Conservation (phyloP, 331 rosid species). For the Acacia concinna region DNA sequence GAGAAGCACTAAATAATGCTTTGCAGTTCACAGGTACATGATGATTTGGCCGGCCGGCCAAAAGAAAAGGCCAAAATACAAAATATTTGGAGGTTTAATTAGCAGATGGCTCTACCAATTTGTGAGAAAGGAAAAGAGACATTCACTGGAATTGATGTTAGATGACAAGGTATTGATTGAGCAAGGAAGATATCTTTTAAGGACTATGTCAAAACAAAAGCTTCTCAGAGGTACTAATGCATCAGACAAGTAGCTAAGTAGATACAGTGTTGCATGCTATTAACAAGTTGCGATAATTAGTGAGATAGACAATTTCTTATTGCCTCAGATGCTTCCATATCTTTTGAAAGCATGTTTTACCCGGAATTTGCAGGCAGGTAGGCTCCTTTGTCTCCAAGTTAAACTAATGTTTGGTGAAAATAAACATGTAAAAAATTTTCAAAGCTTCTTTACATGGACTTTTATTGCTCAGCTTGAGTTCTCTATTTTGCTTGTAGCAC, state of each 20-base stretch:
- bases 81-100: conserved; percentile 1
- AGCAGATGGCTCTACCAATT: conserved; percentile 3
- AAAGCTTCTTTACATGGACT: background rate
- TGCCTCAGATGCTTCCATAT: background rate
- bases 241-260: background rate
- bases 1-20: conserved; percentile 27
- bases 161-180: conserved; percentile 17
- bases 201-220: background rate
- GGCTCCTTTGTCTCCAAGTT: background rate
- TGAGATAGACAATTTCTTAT: conserved; percentile 11
- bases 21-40: conserved; percentile 28
- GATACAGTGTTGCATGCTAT: background rate
- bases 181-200: conserved; percentile 5
- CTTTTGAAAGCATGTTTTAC: background rate
- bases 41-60: conserved; percentile 23
- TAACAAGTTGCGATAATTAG: conserved; percentile 19
- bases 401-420: background rate
- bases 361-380: background rate
- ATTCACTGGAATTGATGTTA: background rate
- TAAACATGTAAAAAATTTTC: background rate
- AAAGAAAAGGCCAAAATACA: conserved; percentile 27
- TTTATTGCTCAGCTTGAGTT: conserved; percentile 6
- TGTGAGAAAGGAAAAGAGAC: background rate
- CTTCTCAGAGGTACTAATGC: background rate
- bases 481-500: background rate